A percentile compares a stretch with the other conserved stretches of the same genome.
phyloP scores from a whole-genome alignment of 768 basidiomycete genomes.

The Lactarius sp. region DNA sequence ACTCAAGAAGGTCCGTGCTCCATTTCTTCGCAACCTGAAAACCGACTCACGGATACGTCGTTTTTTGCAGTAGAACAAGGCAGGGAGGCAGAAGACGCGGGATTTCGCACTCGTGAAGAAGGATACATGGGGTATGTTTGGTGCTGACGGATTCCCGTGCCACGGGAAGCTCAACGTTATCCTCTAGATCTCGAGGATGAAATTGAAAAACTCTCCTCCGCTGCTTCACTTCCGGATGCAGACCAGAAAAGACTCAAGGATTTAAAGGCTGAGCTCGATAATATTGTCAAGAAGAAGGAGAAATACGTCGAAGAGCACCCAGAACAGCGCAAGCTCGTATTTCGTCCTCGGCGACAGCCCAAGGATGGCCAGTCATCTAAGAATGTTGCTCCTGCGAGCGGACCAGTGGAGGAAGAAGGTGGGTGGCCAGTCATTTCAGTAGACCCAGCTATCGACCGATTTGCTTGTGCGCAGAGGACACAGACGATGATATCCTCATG shows the following conservation, averaged over 20 bases:
- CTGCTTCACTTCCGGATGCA: constrained; percentile 38
- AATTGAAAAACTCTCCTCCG: constrained; percentile 60
- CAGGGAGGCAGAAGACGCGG: constrained; percentile 69
- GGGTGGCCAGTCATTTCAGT: background rate
- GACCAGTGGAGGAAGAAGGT: constrained; percentile 40
- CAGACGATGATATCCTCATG: constrained; percentile 61
- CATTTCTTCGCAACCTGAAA: background rate
- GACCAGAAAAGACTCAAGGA: constrained; percentile 64
- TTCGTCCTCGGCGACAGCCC: constrained; percentile 45
- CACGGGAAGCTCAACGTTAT: background rate
- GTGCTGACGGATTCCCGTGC: background rate
- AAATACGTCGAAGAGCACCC: constrained; percentile 93
- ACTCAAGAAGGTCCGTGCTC: constrained; percentile 74
- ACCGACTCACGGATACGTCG: background rate
- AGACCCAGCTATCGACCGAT: background rate
- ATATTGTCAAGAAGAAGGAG: constrained; percentile 81
- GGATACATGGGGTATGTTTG: constrained; percentile 69
- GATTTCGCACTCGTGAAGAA: constrained; percentile 94
- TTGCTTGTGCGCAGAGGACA: constrained; percentile 17
- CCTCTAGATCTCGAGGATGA: constrained; percentile 73
- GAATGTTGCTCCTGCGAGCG: constrained; percentile 30
- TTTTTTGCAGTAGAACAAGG: constrained; percentile 78
- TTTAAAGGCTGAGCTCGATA: constrained; percentile 72
- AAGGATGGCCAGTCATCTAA: constrained; percentile 39
- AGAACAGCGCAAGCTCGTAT: constrained; percentile 84